A percentile compares a stretch with the other conserved stretches of the same genome.
These are phyloP conservation scores for Mariannaea elegans DNA, from an alignment of 2,329 filamentous ascomycete genomes.

Conservation along the genomic window DNA sequence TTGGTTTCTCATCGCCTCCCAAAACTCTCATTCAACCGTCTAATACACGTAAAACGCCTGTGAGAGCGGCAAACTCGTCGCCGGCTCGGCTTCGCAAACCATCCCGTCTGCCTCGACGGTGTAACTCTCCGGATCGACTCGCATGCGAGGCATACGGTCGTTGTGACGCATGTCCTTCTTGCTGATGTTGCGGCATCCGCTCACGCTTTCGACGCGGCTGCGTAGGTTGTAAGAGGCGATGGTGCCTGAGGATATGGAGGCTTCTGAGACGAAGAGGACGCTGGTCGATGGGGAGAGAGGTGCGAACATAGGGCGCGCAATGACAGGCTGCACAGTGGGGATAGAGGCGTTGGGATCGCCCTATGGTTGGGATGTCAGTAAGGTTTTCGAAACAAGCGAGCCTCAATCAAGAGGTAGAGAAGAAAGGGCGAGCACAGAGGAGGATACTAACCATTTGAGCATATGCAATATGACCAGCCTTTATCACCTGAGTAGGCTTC, in stretches of 20 bases:
- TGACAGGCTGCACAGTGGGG: conserved; percentile 85
- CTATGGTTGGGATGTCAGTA: conserved; percentile 47
- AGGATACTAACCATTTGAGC: conserved; percentile 76
- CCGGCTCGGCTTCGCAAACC: conserved; percentile 77
- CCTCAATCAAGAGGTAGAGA: background rate
- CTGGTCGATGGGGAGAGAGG: conserved; percentile 75
- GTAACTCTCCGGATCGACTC: conserved; percentile 91
- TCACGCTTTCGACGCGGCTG: conserved; percentile 84
- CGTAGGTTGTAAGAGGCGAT: conserved; percentile 77
- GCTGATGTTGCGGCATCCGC: conserved; percentile 75
- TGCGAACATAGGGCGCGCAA: conserved; percentile 88
- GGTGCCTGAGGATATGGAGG: conserved; percentile 72
- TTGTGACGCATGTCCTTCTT: conserved; percentile 95
- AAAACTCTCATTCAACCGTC: conserved; percentile 12
- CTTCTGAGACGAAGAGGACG: conserved; percentile 84
- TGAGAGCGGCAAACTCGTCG: conserved; percentile 75
- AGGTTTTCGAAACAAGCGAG: background rate
- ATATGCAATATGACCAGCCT: conserved; percentile 86
- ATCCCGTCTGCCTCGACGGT: conserved; percentile 84
- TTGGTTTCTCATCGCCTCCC: background rate
- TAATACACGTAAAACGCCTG: conserved; percentile 83
- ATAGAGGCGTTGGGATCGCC: conserved; percentile 86
- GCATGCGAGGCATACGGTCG: conserved; percentile 83
- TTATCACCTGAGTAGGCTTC: conserved; percentile 83
- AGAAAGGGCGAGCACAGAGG: background rate